These are phyloP conservation scores for Puccinia triticina DNA, from an alignment of 1,284 basidiomycete species.

Conservation along the genomic window DNA sequence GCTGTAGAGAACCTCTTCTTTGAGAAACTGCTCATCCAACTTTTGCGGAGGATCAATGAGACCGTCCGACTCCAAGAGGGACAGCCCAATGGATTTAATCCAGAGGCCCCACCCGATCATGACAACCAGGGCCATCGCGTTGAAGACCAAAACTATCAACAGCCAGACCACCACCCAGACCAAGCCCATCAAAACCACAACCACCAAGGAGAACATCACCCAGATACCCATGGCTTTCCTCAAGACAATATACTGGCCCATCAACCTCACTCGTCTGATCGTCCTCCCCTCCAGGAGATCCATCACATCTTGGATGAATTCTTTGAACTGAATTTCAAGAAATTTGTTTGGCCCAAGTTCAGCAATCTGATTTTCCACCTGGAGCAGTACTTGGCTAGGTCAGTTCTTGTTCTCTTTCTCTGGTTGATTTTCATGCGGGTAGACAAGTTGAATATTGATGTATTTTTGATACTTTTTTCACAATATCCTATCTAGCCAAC, in stretches of 20 bases:
- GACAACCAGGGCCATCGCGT: not conserved
- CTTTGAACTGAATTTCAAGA: constrained; percentile 29
- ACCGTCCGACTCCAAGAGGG: not conserved
- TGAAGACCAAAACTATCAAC: not conserved
- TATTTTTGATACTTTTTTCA: not conserved
- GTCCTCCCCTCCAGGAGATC: not conserved
- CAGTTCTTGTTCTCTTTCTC: not conserved
- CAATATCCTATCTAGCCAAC: not conserved
- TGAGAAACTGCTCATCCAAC: constrained; percentile 26
- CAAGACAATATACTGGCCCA: not conserved
- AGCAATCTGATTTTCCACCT: not conserved
- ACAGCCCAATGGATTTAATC: not conserved
- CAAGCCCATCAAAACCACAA: not conserved
- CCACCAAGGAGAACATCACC: not conserved
- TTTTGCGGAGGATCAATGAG: constrained; percentile 19
- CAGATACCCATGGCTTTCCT: not conserved
- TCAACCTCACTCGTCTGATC: not conserved
- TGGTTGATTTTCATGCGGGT: not conserved
- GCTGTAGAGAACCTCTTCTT: not conserved
- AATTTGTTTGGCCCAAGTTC: constrained; percentile 31
- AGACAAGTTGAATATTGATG: not conserved
- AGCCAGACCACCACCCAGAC: not conserved
- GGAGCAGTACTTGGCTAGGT: constrained; percentile 16
- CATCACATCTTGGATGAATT: constrained; percentile 3
- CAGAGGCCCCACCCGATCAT: not conserved